phyloP scores from a whole-genome alignment of 2,329 filamentous ascomycete genomes.

The Ophiosphaerella korrae region DNA sequence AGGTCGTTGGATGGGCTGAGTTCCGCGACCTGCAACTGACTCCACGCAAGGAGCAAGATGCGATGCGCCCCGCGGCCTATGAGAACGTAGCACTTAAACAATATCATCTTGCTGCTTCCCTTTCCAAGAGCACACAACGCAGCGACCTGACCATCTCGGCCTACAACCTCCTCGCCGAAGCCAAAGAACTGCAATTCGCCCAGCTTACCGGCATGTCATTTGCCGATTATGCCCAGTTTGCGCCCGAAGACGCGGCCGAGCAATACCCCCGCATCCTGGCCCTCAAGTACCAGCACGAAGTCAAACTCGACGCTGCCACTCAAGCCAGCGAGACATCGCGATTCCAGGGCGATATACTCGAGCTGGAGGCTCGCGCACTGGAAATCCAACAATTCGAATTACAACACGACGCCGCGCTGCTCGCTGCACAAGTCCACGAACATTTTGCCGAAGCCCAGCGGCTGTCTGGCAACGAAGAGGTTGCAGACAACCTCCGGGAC shows the following conservation, averaged over 20 bases:
- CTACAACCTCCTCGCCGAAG: conserved; percentile 37
- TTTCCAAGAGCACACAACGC: conserved; percentile 25
- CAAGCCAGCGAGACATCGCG: conserved; percentile 16
- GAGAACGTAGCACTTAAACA: conserved; percentile 30
- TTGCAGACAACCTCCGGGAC: conserved; percentile 12
- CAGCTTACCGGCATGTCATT: conserved; percentile 27
- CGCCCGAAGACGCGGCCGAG: neutral
- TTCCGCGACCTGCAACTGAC: conserved; percentile 31
- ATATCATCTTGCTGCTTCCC: conserved; percentile 25
- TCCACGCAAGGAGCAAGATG: conserved; percentile 22
- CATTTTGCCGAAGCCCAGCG: conserved; percentile 23
- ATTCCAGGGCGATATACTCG: conserved; percentile 14
- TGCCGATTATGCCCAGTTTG: conserved; percentile 12
- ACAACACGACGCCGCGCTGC: conserved; percentile 19
- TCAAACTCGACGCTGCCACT: conserved; percentile 20
- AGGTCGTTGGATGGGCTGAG: conserved; percentile 33
- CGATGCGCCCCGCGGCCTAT: conserved; percentile 30
- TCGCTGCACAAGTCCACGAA: conserved; percentile 31
- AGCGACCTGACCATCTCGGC: conserved; percentile 27
- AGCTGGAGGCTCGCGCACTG: conserved; percentile 19
- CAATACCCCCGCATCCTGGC: conserved; percentile 23
- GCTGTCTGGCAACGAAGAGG: conserved; percentile 13
- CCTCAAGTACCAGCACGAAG: conserved; percentile 23
- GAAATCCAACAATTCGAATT: conserved; percentile 23
- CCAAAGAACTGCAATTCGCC: conserved; percentile 30